Percentiles rank a stretch among this genome's conserved stretches.
Conservation (phyloP, 345 rosid species). For the Adansonia digitata region DNA sequence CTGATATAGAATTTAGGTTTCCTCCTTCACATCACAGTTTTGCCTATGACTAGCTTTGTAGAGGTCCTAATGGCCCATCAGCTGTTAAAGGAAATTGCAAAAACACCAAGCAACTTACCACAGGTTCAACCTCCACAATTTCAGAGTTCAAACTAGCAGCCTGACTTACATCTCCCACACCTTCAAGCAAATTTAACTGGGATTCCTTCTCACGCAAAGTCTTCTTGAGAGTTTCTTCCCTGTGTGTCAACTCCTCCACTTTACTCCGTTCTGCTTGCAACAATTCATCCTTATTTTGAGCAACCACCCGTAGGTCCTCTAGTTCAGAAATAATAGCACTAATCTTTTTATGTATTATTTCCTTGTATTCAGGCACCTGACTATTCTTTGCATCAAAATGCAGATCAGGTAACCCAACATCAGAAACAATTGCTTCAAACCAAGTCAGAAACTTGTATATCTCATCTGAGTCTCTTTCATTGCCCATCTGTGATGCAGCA, state of each 20-base stretch:
- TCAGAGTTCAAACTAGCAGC: constrained; percentile 44
- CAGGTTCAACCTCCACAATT: constrained; percentile 81
- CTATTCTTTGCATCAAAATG: constrained; percentile 33
- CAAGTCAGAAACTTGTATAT: constrained; percentile 51
- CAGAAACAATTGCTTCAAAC: constrained; percentile 54
- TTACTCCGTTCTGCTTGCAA: constrained; percentile 67
- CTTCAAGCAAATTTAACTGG: constrained; percentile 50
- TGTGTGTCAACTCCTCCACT: constrained; percentile 60
- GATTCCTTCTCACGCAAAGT: constrained; percentile 63
- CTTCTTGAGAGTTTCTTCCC: constrained; percentile 58
- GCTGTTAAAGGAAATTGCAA: not conserved
- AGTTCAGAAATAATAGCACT: constrained; percentile 50
- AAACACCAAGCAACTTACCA: constrained; percentile 49
- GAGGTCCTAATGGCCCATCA: not conserved
- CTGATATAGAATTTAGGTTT: not conserved
- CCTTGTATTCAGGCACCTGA: constrained; percentile 48
- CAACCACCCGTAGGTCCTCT: constrained; percentile 44
- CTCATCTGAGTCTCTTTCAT: constrained; percentile 51
- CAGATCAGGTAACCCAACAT: constrained; percentile 34
- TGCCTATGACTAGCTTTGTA: not conserved
- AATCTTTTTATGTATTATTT: constrained; percentile 54
- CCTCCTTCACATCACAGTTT: not conserved
- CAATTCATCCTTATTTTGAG: constrained; percentile 55
- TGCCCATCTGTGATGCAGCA: constrained; percentile 58
- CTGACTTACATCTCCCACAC: constrained; percentile 32